A percentile compares a stretch with the other conserved stretches of the same genome.
Conservation (phyloP, 2,329 filamentous ascomycete genomes). For the Geoglossum cookeanum region DNA sequence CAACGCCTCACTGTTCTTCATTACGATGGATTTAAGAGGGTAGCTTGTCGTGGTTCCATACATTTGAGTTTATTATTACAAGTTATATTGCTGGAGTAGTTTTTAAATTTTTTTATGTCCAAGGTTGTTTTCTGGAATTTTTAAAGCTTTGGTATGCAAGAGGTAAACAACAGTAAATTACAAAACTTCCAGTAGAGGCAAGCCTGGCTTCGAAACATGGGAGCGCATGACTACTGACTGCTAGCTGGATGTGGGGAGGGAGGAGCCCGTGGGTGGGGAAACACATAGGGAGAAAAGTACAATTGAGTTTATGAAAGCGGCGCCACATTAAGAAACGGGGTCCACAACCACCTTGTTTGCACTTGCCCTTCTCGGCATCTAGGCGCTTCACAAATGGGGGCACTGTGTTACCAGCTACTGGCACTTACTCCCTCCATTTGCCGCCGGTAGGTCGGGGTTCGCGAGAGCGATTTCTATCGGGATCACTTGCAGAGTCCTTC, state of each 20-base stretch:
- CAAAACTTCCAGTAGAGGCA: background rate
- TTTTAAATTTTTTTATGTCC: too few relatives aligned
- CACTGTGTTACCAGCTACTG: background rate
- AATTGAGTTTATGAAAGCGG: background rate
- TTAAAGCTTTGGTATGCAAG: too few relatives aligned
- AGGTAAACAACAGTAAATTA: background rate
- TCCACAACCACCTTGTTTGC: background rate
- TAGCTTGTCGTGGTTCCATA: too few relatives aligned
- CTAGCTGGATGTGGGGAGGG: too few relatives aligned
- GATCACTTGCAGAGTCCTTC: background rate
- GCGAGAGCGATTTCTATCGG: background rate
- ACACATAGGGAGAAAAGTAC: background rate
- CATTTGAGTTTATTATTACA: too few relatives aligned
- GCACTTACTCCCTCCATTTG: constrained; percentile 1
- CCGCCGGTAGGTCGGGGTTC: background rate
- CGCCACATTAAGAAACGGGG: background rate
- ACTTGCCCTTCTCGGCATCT: background rate
- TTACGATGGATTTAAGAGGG: too few relatives aligned
- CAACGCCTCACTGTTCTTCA: too few relatives aligned
- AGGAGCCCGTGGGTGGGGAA: background rate
- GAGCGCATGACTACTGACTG: background rate
- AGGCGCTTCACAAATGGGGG: background rate
- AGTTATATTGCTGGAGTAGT: too few relatives aligned
- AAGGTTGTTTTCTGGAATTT: too few relatives aligned
- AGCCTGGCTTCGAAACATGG: background rate